These are phyloP conservation scores for Coelastrella sp. DNA, from an alignment of 139 green algal genomes.

Conservation along the genomic window DNA sequence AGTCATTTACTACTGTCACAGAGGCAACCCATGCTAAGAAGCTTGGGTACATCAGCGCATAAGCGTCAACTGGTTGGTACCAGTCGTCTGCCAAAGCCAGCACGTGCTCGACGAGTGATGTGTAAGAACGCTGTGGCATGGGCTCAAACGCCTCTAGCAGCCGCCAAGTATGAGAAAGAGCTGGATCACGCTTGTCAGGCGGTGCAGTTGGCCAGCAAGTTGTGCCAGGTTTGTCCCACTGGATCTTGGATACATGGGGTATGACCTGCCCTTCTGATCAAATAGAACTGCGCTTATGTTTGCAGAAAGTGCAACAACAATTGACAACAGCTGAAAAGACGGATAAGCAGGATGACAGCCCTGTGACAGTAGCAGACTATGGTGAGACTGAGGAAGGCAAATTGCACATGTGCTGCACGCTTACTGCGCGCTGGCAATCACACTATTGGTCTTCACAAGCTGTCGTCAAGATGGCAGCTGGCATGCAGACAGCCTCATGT, in stretches of 20 bases:
- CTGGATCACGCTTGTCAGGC: slow-evolving; percentile 68
- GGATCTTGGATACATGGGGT: too few relatives aligned
- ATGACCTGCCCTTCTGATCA: neutral
- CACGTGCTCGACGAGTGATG: neutral
- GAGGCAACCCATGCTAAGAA: neutral
- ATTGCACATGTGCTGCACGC: too few relatives aligned
- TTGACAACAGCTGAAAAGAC: slow-evolving; percentile 71
- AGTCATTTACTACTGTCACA: too few relatives aligned
- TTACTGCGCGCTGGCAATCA: too few relatives aligned
- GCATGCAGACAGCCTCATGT: too few relatives aligned
- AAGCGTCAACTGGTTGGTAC: neutral
- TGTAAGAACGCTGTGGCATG: slow-evolving; percentile 1
- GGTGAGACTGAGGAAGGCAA: too few relatives aligned
- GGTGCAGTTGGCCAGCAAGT: slow-evolving; percentile 70
- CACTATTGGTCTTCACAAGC: too few relatives aligned
- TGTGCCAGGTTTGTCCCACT: slow-evolving; percentile 83
- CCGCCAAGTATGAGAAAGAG: slow-evolving; percentile 55
- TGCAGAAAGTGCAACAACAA: slow-evolving; percentile 78
- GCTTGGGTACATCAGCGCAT: neutral
- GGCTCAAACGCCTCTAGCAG: slow-evolving; percentile 10
- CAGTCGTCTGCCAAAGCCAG: too few relatives aligned
- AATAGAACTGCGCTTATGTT: neutral
- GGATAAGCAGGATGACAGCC: slow-evolving; percentile 89
- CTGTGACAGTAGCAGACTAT: slow-evolving; percentile 97
- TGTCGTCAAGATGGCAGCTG: too few relatives aligned